Evolutionary conservation across 1,139 yeast species (phyloP).

Genomic region (Yamadazyma jaroonii): DNA sequence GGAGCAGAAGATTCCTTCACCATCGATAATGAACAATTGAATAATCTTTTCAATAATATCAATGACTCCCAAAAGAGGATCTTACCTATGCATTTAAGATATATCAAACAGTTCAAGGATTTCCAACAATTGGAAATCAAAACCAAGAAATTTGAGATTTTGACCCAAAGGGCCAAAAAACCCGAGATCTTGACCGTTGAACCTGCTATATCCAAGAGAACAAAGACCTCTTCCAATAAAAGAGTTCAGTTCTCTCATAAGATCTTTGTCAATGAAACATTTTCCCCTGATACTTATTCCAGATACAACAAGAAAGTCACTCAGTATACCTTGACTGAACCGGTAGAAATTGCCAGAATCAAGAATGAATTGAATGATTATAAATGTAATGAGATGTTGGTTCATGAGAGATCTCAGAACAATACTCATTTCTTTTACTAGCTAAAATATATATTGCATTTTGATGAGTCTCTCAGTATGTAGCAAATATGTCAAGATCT

Average conservation of each 20-base stretch:
- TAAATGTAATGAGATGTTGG: slow-evolving; percentile 55
- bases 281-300: slow-evolving; percentile 46
- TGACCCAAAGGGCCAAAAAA: slow-evolving; percentile 10
- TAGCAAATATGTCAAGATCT: too few relatives aligned
- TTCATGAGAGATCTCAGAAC: slow-evolving; percentile 49
- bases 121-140: slow-evolving; percentile 31
- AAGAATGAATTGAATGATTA: slow-evolving; percentile 49
- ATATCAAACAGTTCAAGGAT: slow-evolving; percentile 40
- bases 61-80: slow-evolving; percentile 27
- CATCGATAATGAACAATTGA: slow-evolving; percentile 30
- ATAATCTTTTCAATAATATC: slow-evolving; percentile 25
- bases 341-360: slow-evolving; percentile 43
- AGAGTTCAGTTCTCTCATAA: slow-evolving; percentile 44
- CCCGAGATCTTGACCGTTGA: neutral
- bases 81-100: slow-evolving; percentile 38
- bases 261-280: slow-evolving; percentile 46
- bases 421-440: slow-evolving; percentile 54
- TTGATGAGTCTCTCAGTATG: neutral
- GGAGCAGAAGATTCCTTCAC: slow-evolving; percentile 17
- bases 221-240: slow-evolving; percentile 17
- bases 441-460: slow-evolving; percentile 2
- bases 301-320: slow-evolving; percentile 53
- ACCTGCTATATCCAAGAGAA: slow-evolving; percentile 3
- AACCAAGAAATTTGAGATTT: slow-evolving; percentile 31
- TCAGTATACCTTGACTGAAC: slow-evolving; percentile 47